Evolutionary conservation across 169 alveolate species (phyloP).

Genomic region (Cryptosporidium sp.): DNA sequence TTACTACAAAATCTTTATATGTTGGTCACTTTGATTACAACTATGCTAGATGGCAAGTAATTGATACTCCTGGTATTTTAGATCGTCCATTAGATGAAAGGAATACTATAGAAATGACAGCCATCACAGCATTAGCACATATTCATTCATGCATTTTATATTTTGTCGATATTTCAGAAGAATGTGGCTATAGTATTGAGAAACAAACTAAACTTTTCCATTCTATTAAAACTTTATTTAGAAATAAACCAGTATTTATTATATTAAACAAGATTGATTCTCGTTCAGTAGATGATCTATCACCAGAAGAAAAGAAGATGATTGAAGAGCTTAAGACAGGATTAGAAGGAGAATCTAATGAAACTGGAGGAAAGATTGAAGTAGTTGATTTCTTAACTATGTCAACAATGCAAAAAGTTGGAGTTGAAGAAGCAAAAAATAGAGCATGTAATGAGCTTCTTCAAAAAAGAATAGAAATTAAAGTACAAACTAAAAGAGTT

Average conservation of each 20-base stretch:
- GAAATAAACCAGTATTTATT: slow-evolving; percentile 94
- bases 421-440: slow-evolving; percentile 91
- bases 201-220: slow-evolving; percentile 93
- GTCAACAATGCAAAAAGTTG: slow-evolving; percentile 87
- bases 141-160: slow-evolving; percentile 90
- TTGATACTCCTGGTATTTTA: slow-evolving; percentile 99
- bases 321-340: slow-evolving; percentile 83
- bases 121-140: slow-evolving; percentile 99
- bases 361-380: slow-evolving; percentile 77
- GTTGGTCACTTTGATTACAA: slow-evolving; percentile 99
- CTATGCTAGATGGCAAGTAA: slow-evolving; percentile 97
- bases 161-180: slow-evolving; percentile 95
- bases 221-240: slow-evolving; percentile 94
- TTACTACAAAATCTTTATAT: slow-evolving; percentile 98
- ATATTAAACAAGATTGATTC: slow-evolving; percentile 96
- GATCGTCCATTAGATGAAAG: slow-evolving; percentile 98
- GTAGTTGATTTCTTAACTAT: slow-evolving; percentile 75
- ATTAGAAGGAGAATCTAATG: slow-evolving; percentile 77
- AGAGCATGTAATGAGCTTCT: slow-evolving; percentile 89
- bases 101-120: slow-evolving; percentile 98
- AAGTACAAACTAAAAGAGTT: slow-evolving; percentile 79
- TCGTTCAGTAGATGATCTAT: slow-evolving; percentile 85
- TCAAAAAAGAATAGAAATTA: slow-evolving; percentile 75
- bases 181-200: slow-evolving; percentile 95
- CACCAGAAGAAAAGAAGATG: slow-evolving; percentile 84